A percentile compares a stretch with the other conserved stretches of the same genome.
phyloP scores from a whole-genome alignment of 768 basidiomycete species.

The Mycena latifolia region DNA sequence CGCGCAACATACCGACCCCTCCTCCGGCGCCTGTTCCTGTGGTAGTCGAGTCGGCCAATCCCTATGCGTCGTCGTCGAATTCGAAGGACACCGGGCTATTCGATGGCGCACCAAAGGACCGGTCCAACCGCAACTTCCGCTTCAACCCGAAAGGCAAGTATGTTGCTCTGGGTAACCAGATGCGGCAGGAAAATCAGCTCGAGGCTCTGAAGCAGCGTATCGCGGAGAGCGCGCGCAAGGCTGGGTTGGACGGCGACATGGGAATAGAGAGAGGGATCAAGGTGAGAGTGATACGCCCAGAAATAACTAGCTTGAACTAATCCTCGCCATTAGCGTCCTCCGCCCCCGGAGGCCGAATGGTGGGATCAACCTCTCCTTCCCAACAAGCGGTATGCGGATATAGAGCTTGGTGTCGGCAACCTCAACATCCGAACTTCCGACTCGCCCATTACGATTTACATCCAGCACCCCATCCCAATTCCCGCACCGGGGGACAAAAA shows the following conservation, averaged over 20 bases:
- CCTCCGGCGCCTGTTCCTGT: conserved; percentile 59
- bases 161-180: conserved; percentile 76
- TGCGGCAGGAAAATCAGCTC: conserved; percentile 81
- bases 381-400: conserved; percentile 82
- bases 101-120: conserved; percentile 81
- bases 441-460: conserved; percentile 89
- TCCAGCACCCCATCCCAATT: conserved; percentile 98
- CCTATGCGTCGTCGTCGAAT: conserved; percentile 73
- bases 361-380: conserved; percentile 94
- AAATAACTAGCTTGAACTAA: background rate
- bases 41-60: conserved; percentile 65
- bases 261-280: conserved; percentile 91
- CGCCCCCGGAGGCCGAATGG: conserved; percentile 95
- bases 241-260: conserved; percentile 94
- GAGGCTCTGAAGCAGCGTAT: conserved; percentile 95
- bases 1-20: conserved; percentile 79
- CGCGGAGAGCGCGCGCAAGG: conserved; percentile 92
- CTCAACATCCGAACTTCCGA: conserved; percentile 75
- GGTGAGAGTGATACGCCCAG: conserved; percentile 55
- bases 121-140: conserved; percentile 76
- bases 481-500: conserved; percentile 91
- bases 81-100: conserved; percentile 70
- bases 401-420: conserved; percentile 65
- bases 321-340: conserved; percentile 66
- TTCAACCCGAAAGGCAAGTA: conserved; percentile 97